Base-by-base conservation (phyloP, 305 asterid genomes). In the Nicotiana rustica region DNA sequence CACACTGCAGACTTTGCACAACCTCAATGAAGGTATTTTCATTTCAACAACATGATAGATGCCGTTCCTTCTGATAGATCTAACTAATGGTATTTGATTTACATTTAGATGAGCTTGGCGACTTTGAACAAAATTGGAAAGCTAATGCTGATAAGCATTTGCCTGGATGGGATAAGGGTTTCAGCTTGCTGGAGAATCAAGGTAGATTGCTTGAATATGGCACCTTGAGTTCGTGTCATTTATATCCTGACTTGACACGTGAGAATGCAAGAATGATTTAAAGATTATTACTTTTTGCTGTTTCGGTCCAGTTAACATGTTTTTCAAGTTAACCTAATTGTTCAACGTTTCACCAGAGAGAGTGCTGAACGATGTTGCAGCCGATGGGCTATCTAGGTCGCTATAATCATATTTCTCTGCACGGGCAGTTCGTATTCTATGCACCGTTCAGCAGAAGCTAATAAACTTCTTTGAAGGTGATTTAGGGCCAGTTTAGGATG, bases 81-180 rank as follows among this genome's bases (percentile, higher is more conserved):
- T 81, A 57, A 70, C 47, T 79, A 69, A 71, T 82, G 83, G 56
- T 81, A 41, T 73, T 69, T 14, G 44, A 7, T 35, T 47, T 18
- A 65, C 49, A 67, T 4, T 6, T 71, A 93, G 97, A 91, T 33
- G 98, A 93, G 88, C 95, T 95, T 84, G 38, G 84, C 36, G 89
- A 90, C 68, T 95, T 95, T 31, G 95, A 95, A 89, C 94, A 93
- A 66, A 91, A 89, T 18, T 95, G 97, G 97, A 93, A 91, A 85
- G 85, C 19, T 64, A 86, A 78, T 77, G 97, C 97, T 67, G 93
- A 91, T 38, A 91, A 85, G 67, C 82, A 86, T 77, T 87, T 95
- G 0, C 96, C 97, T 41, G 97, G 91, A 70, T 88, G 97, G 97
- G 88, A 68, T 85, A 83, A 80, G 77, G 89, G 89, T 85, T 93